These are phyloP conservation scores for Erythrobasidium hasegawianum DNA, from an alignment of 1,284 basidiomycete genomes.

Conservation along the genomic window DNA sequence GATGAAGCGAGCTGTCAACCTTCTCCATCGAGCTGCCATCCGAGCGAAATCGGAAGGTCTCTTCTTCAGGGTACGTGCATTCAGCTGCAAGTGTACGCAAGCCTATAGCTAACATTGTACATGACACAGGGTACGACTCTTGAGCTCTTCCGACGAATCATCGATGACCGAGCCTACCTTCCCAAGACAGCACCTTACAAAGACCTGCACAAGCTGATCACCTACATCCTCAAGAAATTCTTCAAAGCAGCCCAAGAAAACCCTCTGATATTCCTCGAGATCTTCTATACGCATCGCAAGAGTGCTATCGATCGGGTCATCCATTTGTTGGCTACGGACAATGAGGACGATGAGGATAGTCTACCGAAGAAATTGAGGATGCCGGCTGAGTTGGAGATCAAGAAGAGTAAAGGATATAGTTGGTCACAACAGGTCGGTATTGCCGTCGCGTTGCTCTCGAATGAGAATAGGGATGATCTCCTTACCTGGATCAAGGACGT, in stretches of 20 bases:
- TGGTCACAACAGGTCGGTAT: conserved; percentile 87
- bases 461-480: conserved; percentile 61
- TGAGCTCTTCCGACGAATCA: conserved; percentile 73
- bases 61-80: conserved; percentile 77
- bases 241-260: conserved; percentile 81
- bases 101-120: no score
- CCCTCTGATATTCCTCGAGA: conserved; percentile 78
- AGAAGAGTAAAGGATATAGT: conserved; percentile 80
- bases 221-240: conserved; percentile 79
- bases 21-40: conserved; percentile 84
- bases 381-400: conserved; percentile 57
- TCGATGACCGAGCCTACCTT: conserved; percentile 69
- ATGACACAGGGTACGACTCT: conserved; percentile 78
- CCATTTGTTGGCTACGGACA: conserved; percentile 46
- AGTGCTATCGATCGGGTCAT: conserved; percentile 14
- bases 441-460: conserved; percentile 67
- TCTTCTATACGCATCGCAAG: conserved; percentile 43
- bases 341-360: conserved; percentile 52
- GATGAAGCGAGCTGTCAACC: conserved; percentile 76
- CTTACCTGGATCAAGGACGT: conserved; percentile 78
- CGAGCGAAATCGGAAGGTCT: conserved; percentile 82
- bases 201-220: conserved; percentile 75
- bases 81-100: no score
- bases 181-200: conserved; percentile 72
- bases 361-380: conserved; percentile 45